These are phyloP conservation scores for Cucumis melo DNA, from an alignment of 306 rosid genomes.

Conservation along the genomic window DNA sequence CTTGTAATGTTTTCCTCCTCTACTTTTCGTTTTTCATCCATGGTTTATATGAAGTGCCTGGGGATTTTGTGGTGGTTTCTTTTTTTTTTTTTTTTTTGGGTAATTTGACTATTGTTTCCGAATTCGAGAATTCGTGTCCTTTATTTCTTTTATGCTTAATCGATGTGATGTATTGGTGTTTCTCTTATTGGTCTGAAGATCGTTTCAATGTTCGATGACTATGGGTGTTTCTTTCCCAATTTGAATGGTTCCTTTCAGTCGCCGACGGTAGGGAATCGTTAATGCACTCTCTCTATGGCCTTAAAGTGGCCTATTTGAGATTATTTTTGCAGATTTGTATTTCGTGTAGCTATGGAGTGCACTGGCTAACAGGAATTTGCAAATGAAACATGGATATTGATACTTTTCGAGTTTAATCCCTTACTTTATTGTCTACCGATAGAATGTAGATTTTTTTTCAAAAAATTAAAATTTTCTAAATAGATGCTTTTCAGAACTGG, in stretches of 20 bases:
- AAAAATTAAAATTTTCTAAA: neutral
- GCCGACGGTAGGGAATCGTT: neutral
- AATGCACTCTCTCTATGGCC: neutral
- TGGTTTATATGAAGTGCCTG: neutral
- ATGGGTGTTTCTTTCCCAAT: neutral
- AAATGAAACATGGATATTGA: neutral
- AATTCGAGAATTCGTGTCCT: neutral
- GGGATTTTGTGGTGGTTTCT: too few species aligned
- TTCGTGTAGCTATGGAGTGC: neutral
- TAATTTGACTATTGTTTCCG: neutral
- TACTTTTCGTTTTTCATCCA: neutral
- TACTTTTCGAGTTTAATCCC: neutral
- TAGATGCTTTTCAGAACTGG: neutral
- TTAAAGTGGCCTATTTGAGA: neutral
- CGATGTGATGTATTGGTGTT: neutral
- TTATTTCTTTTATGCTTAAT: neutral
- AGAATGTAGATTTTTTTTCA: neutral
- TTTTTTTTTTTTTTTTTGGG: too few species aligned
- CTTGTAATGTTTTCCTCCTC: conserved; percentile 18
- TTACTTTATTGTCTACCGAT: neutral
- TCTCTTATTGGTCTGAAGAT: neutral
- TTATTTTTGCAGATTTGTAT: neutral
- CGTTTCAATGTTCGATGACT: neutral
- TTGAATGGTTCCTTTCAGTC: neutral
- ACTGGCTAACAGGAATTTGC: neutral